A percentile compares a stretch with the other conserved stretches of the same genome.
Conservation (phyloP, 805 yeast species). For the Clavispora asparagi region DNA sequence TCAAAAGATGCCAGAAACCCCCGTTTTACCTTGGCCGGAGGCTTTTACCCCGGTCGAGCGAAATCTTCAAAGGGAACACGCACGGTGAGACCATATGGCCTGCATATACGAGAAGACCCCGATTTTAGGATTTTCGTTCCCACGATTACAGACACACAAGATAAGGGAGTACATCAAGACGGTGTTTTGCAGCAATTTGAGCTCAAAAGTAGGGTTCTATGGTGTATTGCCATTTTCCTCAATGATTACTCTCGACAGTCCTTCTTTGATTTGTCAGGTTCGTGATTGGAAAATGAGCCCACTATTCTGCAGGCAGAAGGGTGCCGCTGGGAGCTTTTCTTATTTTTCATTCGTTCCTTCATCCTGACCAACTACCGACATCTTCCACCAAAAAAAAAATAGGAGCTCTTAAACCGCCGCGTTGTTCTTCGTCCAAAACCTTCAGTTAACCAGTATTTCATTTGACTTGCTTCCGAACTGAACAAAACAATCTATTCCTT, state of each 20-base stretch:
- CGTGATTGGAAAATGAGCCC: slow-evolving; percentile 2
- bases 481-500: not conserved
- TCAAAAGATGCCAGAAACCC: too few relatives aligned
- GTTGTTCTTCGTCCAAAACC: too few relatives aligned
- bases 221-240: not conserved
- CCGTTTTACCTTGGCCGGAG: not conserved
- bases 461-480: not conserved
- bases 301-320: slow-evolving; percentile 1
- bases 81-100: not conserved
- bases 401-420: not conserved
- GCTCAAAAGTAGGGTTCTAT: not conserved
- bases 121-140: too few relatives aligned
- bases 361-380: not conserved
- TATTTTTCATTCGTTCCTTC: not conserved
- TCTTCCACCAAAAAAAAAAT: not conserved
- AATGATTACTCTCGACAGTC: not conserved
- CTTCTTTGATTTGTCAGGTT: not conserved
- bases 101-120: not conserved
- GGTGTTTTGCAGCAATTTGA: too few relatives aligned
- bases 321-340: not conserved
- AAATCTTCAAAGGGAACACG: not conserved
- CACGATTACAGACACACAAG: too few relatives aligned
- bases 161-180: too few relatives aligned
- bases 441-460: not conserved
- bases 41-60: not conserved